Conservation (phyloP, 306 rosid genomes). For the Begonia loranthoides region DNA sequence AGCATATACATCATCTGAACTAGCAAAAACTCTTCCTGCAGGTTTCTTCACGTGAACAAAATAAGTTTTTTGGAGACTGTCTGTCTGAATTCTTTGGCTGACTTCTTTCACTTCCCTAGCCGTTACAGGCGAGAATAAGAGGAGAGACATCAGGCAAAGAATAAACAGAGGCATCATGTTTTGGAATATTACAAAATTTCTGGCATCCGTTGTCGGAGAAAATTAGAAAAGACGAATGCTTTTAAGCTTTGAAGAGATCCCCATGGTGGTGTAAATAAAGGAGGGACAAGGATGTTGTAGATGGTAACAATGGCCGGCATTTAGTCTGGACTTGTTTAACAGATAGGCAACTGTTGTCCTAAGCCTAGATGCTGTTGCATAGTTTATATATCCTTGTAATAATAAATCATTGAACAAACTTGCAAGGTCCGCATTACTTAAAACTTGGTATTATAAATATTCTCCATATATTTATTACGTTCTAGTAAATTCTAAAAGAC, state of each 20-base stretch:
- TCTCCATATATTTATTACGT: too few species aligned
- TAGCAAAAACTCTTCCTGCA: constrained; percentile 11
- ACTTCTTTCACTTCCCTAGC: neutral
- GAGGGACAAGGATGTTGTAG: neutral
- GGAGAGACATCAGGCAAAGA: neutral
- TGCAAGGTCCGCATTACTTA: too few species aligned
- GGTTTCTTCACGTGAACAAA: constrained; percentile 47
- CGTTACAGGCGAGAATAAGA: neutral
- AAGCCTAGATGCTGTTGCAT: too few species aligned
- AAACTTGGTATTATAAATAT: too few species aligned
- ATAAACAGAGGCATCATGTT: neutral
- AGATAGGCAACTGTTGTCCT: too few species aligned
- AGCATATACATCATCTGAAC: constrained; percentile 22
- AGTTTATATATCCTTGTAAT: too few species aligned
- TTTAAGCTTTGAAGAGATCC: neutral
- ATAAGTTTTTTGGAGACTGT: constrained; percentile 14
- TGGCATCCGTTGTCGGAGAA: neutral
- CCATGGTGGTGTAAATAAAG: neutral
- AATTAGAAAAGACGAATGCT: neutral
- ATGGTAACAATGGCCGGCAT: neutral
- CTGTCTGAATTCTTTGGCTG: neutral
- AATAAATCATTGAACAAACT: too few species aligned
- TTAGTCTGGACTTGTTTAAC: neutral
- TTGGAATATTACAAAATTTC: neutral
- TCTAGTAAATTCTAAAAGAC: too few species aligned